Conservation (phyloP, 2,329 filamentous ascomycete species). For the Trichoderma gracile region DNA sequence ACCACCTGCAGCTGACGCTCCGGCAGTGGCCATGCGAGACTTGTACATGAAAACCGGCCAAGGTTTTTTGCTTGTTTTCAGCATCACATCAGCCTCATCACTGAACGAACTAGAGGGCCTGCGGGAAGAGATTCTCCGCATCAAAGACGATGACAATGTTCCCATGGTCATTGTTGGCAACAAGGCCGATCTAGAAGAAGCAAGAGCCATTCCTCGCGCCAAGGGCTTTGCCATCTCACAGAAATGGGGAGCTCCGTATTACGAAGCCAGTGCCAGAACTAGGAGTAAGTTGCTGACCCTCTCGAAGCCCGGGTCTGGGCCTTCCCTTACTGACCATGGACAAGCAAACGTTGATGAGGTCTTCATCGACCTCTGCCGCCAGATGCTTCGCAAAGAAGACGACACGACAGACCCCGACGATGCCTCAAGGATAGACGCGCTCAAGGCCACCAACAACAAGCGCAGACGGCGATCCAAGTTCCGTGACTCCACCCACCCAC, state of each 20-base stretch:
- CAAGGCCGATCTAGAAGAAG: slow-evolving; percentile 87
- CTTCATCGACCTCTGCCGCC: slow-evolving; percentile 79
- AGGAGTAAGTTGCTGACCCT: slow-evolving; percentile 54
- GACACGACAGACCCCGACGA: slow-evolving; percentile 42
- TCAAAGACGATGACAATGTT: slow-evolving; percentile 83
- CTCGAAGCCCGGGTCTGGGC: neutral
- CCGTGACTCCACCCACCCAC: slow-evolving; percentile 39
- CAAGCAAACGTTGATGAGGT: slow-evolving; percentile 86
- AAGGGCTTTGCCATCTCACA: slow-evolving; percentile 84
- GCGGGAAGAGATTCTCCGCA: slow-evolving; percentile 85
- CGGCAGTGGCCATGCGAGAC: slow-evolving; percentile 66
- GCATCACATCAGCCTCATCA: slow-evolving; percentile 83
- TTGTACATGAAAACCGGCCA: slow-evolving; percentile 93
- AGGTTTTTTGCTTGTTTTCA: slow-evolving; percentile 89
- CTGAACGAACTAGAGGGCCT: slow-evolving; percentile 77
- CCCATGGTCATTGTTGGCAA: slow-evolving; percentile 91
- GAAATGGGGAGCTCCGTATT: slow-evolving; percentile 85
- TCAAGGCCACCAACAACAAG: slow-evolving; percentile 34
- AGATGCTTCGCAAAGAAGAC: slow-evolving; percentile 76
- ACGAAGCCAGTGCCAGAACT: slow-evolving; percentile 82
- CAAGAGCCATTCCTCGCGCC: slow-evolving; percentile 73
- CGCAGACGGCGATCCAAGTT: slow-evolving; percentile 35
- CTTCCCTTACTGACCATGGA: slow-evolving; percentile 31
- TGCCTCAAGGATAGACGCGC: slow-evolving; percentile 46
- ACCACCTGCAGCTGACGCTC: neutral